Evolutionary conservation across 1,139 yeast species (phyloP), one percentile per base, ranked within the genome.

Genomic region (Saccharomyces hybrid): DNA sequence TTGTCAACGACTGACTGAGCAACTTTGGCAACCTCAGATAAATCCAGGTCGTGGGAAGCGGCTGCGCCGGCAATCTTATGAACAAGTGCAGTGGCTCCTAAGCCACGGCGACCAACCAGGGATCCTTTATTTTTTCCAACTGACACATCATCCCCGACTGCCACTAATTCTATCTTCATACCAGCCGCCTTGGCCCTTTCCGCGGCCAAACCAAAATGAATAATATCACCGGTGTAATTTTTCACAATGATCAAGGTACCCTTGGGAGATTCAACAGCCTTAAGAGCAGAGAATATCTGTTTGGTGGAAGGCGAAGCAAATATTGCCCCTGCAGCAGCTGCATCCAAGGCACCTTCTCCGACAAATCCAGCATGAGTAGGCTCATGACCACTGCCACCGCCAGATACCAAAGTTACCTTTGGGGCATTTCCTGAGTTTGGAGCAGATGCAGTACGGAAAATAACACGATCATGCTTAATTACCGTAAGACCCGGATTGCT

Each of bases 321-420:
- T 34, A 87, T 77, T 34, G 84, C 79, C 6, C 96, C 96, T 48
- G 88, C 81, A 9, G 88, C 95, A 1, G 95, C 96, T 26, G 86
- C 95, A 64, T 86, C 90, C 29, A 88, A 71, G 57, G 85, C 73
- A 50, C 89, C 89, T 24, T 79, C 78, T 1, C 96, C 96, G 12
- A 88, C 93, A 67, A 81, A 88, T 0, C 95, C 96, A 4, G 86
- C 90, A 65, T 88, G 96, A 9, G 89, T 77, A 16, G 96, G 96
- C 70, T 88, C 96, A 66, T 88, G 96, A 31, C 96, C 96, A 3
- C 90, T 84, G 16, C 96, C 96, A 51, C 96, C 96, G 50, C 96
- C 96, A 50, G 95, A 83, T 28, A 88, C 73, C 50, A 88, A 65
- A 12, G 88, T 76, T 38, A 88, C 85, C 64, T 84, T 83, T 29